Conservation (phyloP, 2,329 filamentous ascomycete genomes). For the Nakataea oryzae region DNA sequence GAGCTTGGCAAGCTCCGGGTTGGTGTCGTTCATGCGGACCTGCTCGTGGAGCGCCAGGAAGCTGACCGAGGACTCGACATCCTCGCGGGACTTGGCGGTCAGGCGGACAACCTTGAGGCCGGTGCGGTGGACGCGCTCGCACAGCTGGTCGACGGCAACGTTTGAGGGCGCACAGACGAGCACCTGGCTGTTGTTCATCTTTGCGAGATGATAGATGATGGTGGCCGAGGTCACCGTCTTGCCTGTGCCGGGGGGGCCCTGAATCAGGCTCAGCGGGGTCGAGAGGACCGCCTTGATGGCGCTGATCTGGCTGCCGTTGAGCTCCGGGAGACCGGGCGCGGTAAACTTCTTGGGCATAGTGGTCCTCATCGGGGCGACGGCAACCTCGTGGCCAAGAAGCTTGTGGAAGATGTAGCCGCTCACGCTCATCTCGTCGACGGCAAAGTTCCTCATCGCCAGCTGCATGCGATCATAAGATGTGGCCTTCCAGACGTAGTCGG, state of each 20-base stretch:
- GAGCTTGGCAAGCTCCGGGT: slow-evolving; percentile 84
- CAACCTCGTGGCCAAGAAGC: slow-evolving; percentile 88
- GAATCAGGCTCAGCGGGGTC: slow-evolving; percentile 88
- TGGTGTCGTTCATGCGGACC: slow-evolving; percentile 94
- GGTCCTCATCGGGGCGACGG: slow-evolving; percentile 89
- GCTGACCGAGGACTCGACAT: slow-evolving; percentile 96
- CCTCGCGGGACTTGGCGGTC: slow-evolving; percentile 96
- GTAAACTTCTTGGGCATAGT: slow-evolving; percentile 95
- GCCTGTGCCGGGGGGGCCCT: slow-evolving; percentile 91
- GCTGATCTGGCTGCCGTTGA: slow-evolving; percentile 92
- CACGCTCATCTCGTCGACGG: slow-evolving; percentile 94
- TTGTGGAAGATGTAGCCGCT: slow-evolving; percentile 99
- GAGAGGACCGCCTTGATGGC: slow-evolving; percentile 93
- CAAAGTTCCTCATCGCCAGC: slow-evolving; percentile 97
- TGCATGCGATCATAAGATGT: slow-evolving; percentile 99
- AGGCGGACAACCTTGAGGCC: slow-evolving; percentile 94
- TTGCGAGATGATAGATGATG: slow-evolving; percentile 95
- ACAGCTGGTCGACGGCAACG: slow-evolving; percentile 95
- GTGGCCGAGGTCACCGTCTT: slow-evolving; percentile 98
- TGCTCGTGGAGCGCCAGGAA: slow-evolving; percentile 95
- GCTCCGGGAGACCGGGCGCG: slow-evolving; percentile 83
- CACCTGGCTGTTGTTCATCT: slow-evolving; percentile 89
- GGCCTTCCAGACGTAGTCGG: slow-evolving; percentile 98
- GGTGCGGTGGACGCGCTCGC: slow-evolving; percentile 89
- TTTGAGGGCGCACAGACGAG: slow-evolving; percentile 96